Evolutionary conservation across 768 basidiomycete genomes (phyloP).

Genomic region (Phaeolepiota aurea): DNA sequence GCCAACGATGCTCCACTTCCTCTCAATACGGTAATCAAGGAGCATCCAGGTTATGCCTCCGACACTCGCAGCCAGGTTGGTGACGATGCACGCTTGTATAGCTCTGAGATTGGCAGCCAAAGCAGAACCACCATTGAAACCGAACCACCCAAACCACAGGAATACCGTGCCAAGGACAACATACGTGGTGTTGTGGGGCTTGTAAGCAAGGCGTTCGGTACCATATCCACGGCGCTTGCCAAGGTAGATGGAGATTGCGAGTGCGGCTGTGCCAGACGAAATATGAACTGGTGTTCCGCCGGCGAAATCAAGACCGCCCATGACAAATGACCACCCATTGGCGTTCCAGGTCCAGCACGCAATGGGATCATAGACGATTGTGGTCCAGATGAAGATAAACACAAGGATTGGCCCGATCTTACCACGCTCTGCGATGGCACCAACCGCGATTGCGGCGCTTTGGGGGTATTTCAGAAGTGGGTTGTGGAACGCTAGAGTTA

Average conservation of each 20-base stretch:
- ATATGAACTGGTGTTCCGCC: constrained; percentile 98
- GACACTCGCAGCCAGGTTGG: constrained; percentile 86
- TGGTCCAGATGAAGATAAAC: constrained; percentile 88
- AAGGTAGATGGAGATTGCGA: constrained; percentile 86
- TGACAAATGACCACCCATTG: constrained; percentile 63
- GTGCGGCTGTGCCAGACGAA: constrained; percentile 83
- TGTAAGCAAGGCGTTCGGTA: constrained; percentile 85
- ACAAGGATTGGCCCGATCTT: constrained; percentile 80
- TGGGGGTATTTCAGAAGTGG: constrained; percentile 14
- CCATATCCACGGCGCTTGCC: constrained; percentile 90
- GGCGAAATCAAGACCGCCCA: constrained; percentile 88
- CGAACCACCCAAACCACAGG: constrained; percentile 96
- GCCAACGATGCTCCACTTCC: constrained; percentile 89
- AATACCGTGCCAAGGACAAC: constrained; percentile 90
- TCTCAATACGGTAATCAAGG: constrained; percentile 85
- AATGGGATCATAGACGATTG: constrained; percentile 87
- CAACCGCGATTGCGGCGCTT: constrained; percentile 82
- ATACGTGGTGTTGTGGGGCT: constrained; percentile 88
- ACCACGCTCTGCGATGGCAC: constrained; percentile 86
- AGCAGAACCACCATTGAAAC: constrained; percentile 91
- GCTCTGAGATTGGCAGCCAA: constrained; percentile 86
- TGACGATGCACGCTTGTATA: constrained; percentile 83
- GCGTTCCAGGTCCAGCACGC: constrained; percentile 96
- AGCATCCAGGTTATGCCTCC: constrained; percentile 91
- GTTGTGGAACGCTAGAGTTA: constrained; percentile 3